Evolutionary conservation across 2,329 filamentous ascomycete genomes (phyloP).

Genomic region (Colletotrichum karsti): DNA sequence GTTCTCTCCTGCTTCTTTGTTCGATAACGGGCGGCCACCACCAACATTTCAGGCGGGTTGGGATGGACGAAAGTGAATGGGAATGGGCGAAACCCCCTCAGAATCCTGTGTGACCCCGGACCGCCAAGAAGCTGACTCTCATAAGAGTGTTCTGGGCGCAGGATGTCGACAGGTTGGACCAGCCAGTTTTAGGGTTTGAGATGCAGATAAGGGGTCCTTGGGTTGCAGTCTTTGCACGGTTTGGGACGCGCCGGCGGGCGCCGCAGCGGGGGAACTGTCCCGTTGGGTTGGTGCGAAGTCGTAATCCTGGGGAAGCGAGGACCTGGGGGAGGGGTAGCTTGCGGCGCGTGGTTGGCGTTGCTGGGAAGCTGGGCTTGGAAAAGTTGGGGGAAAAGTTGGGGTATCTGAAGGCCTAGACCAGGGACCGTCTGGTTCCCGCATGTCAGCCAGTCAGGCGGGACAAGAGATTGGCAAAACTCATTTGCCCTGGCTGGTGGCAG

Average conservation of each 20-base stretch:
- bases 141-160: constrained; percentile 12
- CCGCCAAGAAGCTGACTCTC: constrained; percentile 23
- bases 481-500: neutral
- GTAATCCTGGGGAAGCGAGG: constrained; percentile 23
- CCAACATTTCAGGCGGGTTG: constrained; percentile 5
- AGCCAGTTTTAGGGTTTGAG: constrained; percentile 23
- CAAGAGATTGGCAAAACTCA: neutral
- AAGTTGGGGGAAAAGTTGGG: constrained; percentile 26
- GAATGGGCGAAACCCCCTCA: constrained; percentile 10
- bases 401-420: constrained; percentile 12
- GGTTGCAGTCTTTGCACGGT: constrained; percentile 23
- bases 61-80: neutral
- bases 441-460: constrained; percentile 18
- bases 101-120: neutral
- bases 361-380: constrained; percentile 1
- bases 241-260: constrained; percentile 22
- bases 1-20: neutral
- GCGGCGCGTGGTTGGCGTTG: constrained; percentile 11
- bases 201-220: constrained; percentile 26
- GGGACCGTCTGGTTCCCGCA: constrained; percentile 11
- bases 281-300: constrained; percentile 21
- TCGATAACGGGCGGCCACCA: neutral
- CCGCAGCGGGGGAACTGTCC: constrained; percentile 13
- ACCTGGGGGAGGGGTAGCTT: constrained; percentile 10
- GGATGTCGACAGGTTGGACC: constrained; percentile 4